Base-by-base conservation (phyloP, 2,329 filamentous ascomycete species). In the Aotearoamyces nothofagi region DNA sequence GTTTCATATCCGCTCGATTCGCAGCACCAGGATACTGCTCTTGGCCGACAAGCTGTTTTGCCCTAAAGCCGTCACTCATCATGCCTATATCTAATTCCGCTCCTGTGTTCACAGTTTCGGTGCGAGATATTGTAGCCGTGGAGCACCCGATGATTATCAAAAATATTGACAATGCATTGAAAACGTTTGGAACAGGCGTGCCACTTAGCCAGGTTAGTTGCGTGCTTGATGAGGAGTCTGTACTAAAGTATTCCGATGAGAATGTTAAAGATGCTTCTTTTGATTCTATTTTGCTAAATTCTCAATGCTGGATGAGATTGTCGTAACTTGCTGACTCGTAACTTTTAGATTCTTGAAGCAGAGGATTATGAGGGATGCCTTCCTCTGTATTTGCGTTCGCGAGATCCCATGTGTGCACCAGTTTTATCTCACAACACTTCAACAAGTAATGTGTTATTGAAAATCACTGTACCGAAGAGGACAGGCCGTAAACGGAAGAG, bases 401-500 rank as follows among this genome's bases (percentile, higher is more conserved):
- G 83, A 38, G 83, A 92, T 50, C 76, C 78, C 3, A 72, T 82
- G 44, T 74, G 79, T 43, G 77, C 78, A 41, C 80, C 81, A 6
- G 60, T 93, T 35, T 61, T 78, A 40, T 93, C 87, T 5, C 74
- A 76, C 23, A 79, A 77, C 46, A 69, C 76, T 17, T 57, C 69
- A 12, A 79, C 82, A 7, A 81, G 84, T 47, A 92, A 94, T 46
- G 58, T 96, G 12, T 63, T 96, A 12, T 61, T 98, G 30, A 86
- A 84, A 49, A 65, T 98, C 31, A 84, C 78, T 0, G 71, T 96
- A 1, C 87, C 90, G 0, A 90, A 76, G 51, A 64, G 82, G 32
- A 94, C 84, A 3, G 86, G 86, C 3, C 69, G 83, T 35, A 92
- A 80, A 53, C 69, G 86, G 33, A 93, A 86, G 56, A 65, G 76